A percentile compares a stretch with the other conserved stretches of the same genome.
These are phyloP conservation scores for Besnoitia besnoiti DNA, from an alignment of 169 alveolate species.

Conservation along the genomic window DNA sequence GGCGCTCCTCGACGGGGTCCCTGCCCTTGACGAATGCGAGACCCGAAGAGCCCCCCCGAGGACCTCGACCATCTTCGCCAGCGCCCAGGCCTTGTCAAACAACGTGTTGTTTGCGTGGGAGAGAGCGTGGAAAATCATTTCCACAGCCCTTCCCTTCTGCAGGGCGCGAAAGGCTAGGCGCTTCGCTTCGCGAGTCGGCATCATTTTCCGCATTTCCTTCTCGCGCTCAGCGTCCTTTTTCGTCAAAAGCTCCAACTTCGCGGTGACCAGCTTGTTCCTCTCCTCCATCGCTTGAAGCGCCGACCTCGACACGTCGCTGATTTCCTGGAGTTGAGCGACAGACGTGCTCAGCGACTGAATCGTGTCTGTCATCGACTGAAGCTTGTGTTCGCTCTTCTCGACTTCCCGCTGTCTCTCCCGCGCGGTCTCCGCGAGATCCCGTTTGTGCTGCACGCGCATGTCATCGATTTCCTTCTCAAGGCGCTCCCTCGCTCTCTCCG, in stretches of 20 bases:
- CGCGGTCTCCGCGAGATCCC: slow-evolving; percentile 33
- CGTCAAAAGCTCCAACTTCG: slow-evolving; percentile 30
- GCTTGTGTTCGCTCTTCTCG: slow-evolving; percentile 53
- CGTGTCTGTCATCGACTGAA: slow-evolving; percentile 61
- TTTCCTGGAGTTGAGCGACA: slow-evolving; percentile 63
- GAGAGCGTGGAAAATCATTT: slow-evolving; percentile 45
- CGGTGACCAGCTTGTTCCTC: slow-evolving; percentile 55
- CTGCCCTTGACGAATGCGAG: neutral
- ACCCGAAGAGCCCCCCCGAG: slow-evolving; percentile 42
- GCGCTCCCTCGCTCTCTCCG: slow-evolving; percentile 33
- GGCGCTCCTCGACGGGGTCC: slow-evolving; percentile 55
- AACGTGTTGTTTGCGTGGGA: slow-evolving; percentile 40
- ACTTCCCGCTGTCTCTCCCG: slow-evolving; percentile 38
- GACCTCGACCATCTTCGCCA: slow-evolving; percentile 49
- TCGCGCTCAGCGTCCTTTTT: slow-evolving; percentile 43
- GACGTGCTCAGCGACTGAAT: slow-evolving; percentile 61
- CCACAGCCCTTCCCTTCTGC: slow-evolving; percentile 68
- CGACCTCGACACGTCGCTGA: slow-evolving; percentile 63
- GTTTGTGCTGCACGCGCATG: slow-evolving; percentile 39
- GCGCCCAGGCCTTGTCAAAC: slow-evolving; percentile 64
- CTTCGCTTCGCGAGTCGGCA: slow-evolving; percentile 67
- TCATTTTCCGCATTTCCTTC: slow-evolving; percentile 40
- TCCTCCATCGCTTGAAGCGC: slow-evolving; percentile 69
- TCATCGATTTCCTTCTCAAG: slow-evolving; percentile 26
- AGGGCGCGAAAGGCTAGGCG: slow-evolving; percentile 68